phyloP scores from a whole-genome alignment of 2,329 filamentous ascomycete genomes.

The Xylariales sp. region DNA sequence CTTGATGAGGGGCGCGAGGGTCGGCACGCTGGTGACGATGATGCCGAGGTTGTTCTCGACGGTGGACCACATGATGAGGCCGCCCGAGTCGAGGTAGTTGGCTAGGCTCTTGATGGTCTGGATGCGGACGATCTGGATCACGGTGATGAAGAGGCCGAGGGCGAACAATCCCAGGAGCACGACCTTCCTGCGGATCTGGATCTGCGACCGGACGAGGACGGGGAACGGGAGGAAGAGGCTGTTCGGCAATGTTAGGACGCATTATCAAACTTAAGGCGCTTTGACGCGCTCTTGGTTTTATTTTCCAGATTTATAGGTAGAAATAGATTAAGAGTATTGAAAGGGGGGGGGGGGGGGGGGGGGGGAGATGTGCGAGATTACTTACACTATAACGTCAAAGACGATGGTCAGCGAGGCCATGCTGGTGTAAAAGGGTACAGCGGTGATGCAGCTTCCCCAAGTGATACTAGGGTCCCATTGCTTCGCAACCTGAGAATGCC shows the following conservation, averaged over 20 bases:
- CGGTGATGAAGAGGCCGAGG: constrained; percentile 39
- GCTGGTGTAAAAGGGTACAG: constrained; percentile 37
- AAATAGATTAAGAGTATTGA: too few relatives aligned
- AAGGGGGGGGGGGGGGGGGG: too few relatives aligned
- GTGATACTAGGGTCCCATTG: constrained; percentile 37
- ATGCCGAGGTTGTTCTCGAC: constrained; percentile 41
- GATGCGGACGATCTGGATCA: constrained; percentile 42
- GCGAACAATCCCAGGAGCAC: constrained; percentile 25
- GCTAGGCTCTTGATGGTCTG: constrained; percentile 39
- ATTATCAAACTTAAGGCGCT: background rate
- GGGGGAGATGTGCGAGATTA: background rate
- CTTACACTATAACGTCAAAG: constrained; percentile 36
- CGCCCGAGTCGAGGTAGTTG: constrained; percentile 39
- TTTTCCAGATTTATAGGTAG: too few relatives aligned
- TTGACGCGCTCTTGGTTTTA: too few relatives aligned
- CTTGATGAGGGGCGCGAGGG: constrained; percentile 34
- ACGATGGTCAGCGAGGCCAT: constrained; percentile 35
- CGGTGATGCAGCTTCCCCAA: constrained; percentile 30
- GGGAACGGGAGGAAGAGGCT: constrained; percentile 38
- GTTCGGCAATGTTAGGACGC: too few relatives aligned
- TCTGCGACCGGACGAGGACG: constrained; percentile 29
- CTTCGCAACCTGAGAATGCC: too few relatives aligned
- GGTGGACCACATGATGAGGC: constrained; percentile 38
- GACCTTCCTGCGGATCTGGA: constrained; percentile 34
- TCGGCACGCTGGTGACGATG: constrained; percentile 35